phyloP scores from a whole-genome alignment of 78 protist species.

The Cavenderia fasciculata region DNA sequence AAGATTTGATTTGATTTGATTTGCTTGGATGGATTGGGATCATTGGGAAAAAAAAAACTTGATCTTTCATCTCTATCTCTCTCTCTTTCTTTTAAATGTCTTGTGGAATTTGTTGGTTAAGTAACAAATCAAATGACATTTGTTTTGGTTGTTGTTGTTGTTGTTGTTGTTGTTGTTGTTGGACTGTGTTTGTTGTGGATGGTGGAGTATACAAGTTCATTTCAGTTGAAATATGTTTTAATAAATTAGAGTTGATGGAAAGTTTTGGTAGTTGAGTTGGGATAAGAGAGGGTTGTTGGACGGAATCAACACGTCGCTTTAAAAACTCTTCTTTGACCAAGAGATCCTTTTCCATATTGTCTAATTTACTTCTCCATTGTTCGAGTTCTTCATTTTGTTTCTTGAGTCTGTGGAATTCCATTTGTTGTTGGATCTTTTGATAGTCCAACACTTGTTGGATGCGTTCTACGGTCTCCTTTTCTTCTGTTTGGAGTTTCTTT shows the following conservation, averaged over 20 bases:
- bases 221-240: background rate
- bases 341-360: conserved; percentile 26
- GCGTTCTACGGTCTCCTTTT: conserved; percentile 18
- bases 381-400: conserved; percentile 46
- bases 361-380: background rate
- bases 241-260: conserved; percentile 1
- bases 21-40: too few relatives aligned
- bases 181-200: too few relatives aligned
- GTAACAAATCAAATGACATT: conserved; percentile 9
- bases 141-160: background rate
- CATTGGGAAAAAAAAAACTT: too few relatives aligned
- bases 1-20: too few relatives aligned
- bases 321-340: background rate
- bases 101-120: too few relatives aligned
- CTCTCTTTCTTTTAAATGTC: too few relatives aligned
- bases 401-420: conserved; percentile 27
- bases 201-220: background rate
- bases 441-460: conserved; percentile 53
- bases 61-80: too few relatives aligned
- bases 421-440: conserved; percentile 53
- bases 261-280: conserved; percentile 1
- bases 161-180: conserved; percentile 13
- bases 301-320: background rate
- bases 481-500: conserved; percentile 14
- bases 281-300: background rate